Conservation (phyloP, 768 basidiomycete genomes). For the Sistotremastrum suecicum region DNA sequence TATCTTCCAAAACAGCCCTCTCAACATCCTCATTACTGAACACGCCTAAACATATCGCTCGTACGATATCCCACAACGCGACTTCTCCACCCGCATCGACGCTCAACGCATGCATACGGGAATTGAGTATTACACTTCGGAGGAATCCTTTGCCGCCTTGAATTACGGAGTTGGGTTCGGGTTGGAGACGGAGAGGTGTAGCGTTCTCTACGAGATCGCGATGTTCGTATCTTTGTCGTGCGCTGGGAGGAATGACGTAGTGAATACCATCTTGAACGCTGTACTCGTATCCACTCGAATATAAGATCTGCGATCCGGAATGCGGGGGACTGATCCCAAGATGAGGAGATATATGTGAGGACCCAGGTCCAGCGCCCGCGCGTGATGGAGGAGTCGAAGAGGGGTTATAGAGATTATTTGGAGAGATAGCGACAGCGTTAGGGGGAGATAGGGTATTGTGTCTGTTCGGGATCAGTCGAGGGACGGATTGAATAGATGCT, state of each 20-base stretch:
- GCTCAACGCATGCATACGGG: constrained; percentile 79
- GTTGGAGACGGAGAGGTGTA: constrained; percentile 31
- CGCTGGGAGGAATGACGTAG: constrained; percentile 12
- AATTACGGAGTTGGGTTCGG: constrained; percentile 55
- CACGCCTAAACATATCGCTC: constrained; percentile 59
- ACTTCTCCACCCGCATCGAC: constrained; percentile 83
- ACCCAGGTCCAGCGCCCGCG: constrained; percentile 22
- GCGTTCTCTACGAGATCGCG: constrained; percentile 76
- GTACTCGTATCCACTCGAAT: background rate
- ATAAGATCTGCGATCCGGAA: background rate
- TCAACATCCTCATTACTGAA: constrained; percentile 55
- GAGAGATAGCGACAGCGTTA: constrained; percentile 14
- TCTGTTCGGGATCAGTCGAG: constrained; percentile 24
- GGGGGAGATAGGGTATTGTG: constrained; percentile 22
- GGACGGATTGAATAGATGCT: constrained; percentile 62
- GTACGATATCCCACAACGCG: constrained; percentile 85
- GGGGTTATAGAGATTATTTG: constrained; percentile 16
- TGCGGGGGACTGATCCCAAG: background rate
- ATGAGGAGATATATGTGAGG: constrained; percentile 8
- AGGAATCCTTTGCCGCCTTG: constrained; percentile 71
- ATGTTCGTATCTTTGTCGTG: constrained; percentile 41
- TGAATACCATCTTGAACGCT: background rate
- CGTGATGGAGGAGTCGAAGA: constrained; percentile 12
- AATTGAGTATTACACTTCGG: constrained; percentile 69
- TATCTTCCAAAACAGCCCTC: constrained; percentile 35